Evolutionary conservation across 306 rosid genomes (phyloP), one percentile per base, ranked within the genome.

Genomic region (Gleditsia sinensis): DNA sequence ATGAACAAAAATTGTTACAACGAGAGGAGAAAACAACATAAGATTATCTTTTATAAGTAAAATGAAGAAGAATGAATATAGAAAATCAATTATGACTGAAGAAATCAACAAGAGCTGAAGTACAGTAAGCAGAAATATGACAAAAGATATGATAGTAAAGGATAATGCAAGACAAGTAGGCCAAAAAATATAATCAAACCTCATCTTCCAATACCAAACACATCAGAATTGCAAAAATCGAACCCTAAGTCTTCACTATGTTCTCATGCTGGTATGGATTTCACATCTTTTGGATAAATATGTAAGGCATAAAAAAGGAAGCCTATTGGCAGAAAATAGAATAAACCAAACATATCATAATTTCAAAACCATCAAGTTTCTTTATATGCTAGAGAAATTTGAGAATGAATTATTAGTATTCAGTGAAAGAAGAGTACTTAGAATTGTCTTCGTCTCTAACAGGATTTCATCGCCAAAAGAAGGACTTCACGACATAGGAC

Each of bases 401-500:
- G 37, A 59, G 45, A 21, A 92, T 92, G 97, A 72, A 83, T 78
- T 70, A 81, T 28, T 45, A n/a, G 50, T 84, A 80, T 49, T 43
- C 80, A 8, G 76, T 90, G 56, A 86, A 90, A 59, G 86, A 83
- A 16, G 96, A 80, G 79, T 69, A 62, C 66, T 33, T 83, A 6
- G 87, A 81, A 61, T 57, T 89, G 50, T 55, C 77, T 71, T 72
- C 85, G 39, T 74, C 86, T 32, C 76, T 71, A 13, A 24, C 58
- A 11, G 80, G 76, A 12, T 78, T n/a, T 92, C 94, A 6, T 75
- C 70, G 82, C 96, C 97, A 23, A 88, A 85, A 82, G 92, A 90
- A 76, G 88, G 93, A 0, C 89, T 92, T 14, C 83, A 89, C 46
- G 91, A 92, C 58, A 45, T 62, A 0, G 97, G 97, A 1, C 91